phyloP scores from a whole-genome alignment of 2,329 filamentous ascomycete species.

The Akanthomyces lecanii region DNA sequence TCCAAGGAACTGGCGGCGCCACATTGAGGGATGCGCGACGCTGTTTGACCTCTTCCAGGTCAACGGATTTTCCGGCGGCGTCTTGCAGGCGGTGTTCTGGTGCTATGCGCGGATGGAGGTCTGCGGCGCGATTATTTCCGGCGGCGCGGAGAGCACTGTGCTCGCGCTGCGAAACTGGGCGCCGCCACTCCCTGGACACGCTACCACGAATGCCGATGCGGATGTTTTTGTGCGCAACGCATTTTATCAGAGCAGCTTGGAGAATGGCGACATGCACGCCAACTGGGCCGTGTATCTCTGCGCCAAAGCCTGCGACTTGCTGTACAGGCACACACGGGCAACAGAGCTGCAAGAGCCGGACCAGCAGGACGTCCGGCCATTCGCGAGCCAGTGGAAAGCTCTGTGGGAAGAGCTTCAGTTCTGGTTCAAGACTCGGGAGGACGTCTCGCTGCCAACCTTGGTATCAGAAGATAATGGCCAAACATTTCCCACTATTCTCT shows the following conservation, averaged over 20 bases:
- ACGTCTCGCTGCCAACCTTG: conserved; percentile 32
- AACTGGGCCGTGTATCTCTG: conserved; percentile 52
- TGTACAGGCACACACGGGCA: conserved; percentile 28
- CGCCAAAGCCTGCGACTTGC: conserved; percentile 46
- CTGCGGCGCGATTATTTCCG: conserved; percentile 50
- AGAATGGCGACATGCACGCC: conserved; percentile 45
- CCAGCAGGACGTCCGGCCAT: conserved; percentile 26
- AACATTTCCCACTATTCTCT: conserved; percentile 45
- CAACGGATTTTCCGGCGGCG: conserved; percentile 40
- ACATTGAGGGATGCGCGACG: conserved; percentile 53
- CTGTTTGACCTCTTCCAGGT: conserved; percentile 48
- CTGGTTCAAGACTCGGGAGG: conserved; percentile 41
- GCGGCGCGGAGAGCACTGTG: conserved; percentile 44
- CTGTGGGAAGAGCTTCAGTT: conserved; percentile 44
- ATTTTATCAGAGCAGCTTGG: conserved; percentile 28
- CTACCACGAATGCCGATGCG: conserved; percentile 22
- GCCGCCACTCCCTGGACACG: conserved; percentile 23
- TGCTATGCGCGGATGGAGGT: conserved; percentile 56
- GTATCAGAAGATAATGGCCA: conserved; percentile 24
- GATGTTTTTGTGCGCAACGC: conserved; percentile 23
- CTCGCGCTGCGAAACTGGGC: conserved; percentile 48
- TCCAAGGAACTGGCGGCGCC: conserved; percentile 48
- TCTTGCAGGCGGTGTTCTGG: conserved; percentile 53
- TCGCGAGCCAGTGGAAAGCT: conserved; percentile 37
- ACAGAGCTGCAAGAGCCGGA: conserved; percentile 35